A percentile compares a stretch with the other conserved stretches of the same genome.
Conservation (phyloP, 139 green algal species). For the Auxenochlorella pyrenoidosa region DNA sequence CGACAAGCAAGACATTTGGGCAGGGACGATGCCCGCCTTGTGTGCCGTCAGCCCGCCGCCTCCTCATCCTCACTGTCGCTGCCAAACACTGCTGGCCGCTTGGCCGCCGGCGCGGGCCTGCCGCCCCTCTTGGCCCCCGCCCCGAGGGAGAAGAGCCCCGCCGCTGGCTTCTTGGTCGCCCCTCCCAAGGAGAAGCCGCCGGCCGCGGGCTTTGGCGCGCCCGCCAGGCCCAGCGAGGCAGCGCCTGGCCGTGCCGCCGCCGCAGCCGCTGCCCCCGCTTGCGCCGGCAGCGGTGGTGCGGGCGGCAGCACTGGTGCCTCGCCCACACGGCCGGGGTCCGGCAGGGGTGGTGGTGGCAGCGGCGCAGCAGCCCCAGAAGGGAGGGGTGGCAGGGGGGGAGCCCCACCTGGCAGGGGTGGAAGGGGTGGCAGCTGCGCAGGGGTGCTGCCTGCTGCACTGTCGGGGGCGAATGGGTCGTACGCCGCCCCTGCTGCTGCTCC, state of each 20-base stretch:
- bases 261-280: neutral
- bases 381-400: neutral
- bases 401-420: neutral
- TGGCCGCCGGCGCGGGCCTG: neutral
- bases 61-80: slow-evolving; percentile 23
- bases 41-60: neutral
- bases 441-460: neutral
- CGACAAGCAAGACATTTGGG: too few relatives aligned
- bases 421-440: neutral
- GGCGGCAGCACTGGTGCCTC: neutral
- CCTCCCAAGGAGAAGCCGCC: neutral
- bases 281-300: neutral
- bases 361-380: neutral
- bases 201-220: neutral
- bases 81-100: slow-evolving; percentile 20
- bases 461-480: neutral
- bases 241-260: neutral
- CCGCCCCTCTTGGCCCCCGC: neutral
- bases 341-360: neutral
- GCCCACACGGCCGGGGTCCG: neutral
- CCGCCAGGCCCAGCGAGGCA: neutral
- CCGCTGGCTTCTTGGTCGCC: neutral
- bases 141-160: slow-evolving; percentile 9
- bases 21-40: too few relatives aligned
- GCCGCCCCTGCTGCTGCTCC: neutral